Base-by-base conservation (phyloP, 2,329 filamentous ascomycete species). In the Colletotrichum brevisporum region DNA sequence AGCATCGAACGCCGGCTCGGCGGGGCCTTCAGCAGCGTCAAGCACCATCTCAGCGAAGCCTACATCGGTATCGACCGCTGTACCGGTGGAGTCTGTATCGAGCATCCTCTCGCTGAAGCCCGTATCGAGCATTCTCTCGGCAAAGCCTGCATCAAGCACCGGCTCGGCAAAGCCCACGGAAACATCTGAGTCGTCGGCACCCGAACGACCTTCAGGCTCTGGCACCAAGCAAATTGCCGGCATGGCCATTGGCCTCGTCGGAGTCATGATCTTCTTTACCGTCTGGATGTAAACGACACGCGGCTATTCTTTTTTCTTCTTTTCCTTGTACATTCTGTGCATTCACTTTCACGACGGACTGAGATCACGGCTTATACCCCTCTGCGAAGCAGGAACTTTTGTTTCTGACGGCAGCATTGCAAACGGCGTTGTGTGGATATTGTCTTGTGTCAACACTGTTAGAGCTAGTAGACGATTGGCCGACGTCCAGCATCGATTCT, bases 251-350 rank as follows among this genome's bases (percentile, higher is more conserved):
- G 85, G 80, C 4, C 75, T 88, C 9, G 81, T 83, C 2, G 81
- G 79, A 41, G 83, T 88, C n/a, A 85, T 86, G 84, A 76, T 87
- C 69, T 78, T 85, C 48, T 86, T 87, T 70, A 81, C 85, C 41
- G 80, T 85, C 69, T 86, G 84, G 82, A 74, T 87, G 67, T 86
- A 77, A 80, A 54, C 24, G 26, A 13, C 43, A 36, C 18, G 16
- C 36, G 13, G 26, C 41, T 31, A 31, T 36, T 10, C 27, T 60
- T 59, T 65, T 18, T 66, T 61, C 50, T 66, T 55, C 26, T 50
- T 53, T 55, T 24, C 21, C 27, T 54, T 67, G 62, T 69, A 67
- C 62, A 69, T 53, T 36, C 54, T 41, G 63, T 61, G 21, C 56
- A 52, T 56, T 47, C 45, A 31, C 27, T 55, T 61, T 67, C 27